Base-by-base conservation (phyloP, 805 yeast genomes). In the Ogataea trehaloabstinens region DNA sequence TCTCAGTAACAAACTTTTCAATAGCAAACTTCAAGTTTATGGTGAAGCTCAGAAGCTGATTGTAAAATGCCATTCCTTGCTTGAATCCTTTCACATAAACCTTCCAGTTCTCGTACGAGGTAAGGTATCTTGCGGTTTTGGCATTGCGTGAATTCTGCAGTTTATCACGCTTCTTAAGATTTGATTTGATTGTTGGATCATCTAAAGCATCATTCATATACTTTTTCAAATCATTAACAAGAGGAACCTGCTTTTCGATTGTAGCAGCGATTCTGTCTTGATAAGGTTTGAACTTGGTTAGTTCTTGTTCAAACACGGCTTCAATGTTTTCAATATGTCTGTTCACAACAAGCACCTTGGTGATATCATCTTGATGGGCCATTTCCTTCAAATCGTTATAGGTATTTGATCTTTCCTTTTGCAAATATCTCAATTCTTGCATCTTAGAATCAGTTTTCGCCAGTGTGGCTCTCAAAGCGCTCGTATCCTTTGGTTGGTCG, bases 321-420 rank as follows among this genome's bases (percentile, higher is more conserved):
- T 72, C 66, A 7, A 55, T 25, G 31, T 74, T 70, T 6, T 76
- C 78, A 4, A 78, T 65, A 24, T 51, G 41, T 8, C 58, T 48
- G 31, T 85, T 82, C 47, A 82, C 66, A 6, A 91, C 74, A 22
- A 91, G 68, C 10, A 82, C 67, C 37, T 82, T 80, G 0, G 95
- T 82, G 35, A 89, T 87, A 56, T 91, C 97, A 62, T 91, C 98
- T 11, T 73, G 70, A 52, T 82, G 93, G 24, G 85, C 80, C 34
- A 75, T 74, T 5, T 68, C 71, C 54, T 88, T 88, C 52, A 91
- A 68, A 35, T 80, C 86, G 2, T 70, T 70, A 24, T 85, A 66
- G 2, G 82, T 70, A 27, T 77, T 68, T 5, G 66, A 58, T 32
- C 95, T 77, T 56, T 85, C 93, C 22, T 73, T 66, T 50, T 79